Percentiles rank a stretch among this genome's conserved stretches.
Conservation (phyloP, 805 yeast species). For the Starmerella cellae region DNA sequence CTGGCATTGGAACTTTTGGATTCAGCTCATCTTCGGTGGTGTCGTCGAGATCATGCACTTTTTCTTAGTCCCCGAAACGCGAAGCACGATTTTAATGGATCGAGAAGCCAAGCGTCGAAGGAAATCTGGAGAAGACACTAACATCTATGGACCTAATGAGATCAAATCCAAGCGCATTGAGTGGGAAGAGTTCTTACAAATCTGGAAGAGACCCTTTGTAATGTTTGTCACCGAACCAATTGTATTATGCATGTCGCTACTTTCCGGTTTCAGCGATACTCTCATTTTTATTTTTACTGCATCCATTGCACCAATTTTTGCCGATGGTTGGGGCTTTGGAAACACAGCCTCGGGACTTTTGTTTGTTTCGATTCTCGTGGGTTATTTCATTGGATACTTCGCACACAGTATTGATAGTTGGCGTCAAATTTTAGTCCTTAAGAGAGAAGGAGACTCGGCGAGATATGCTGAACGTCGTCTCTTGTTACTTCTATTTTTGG, state of each 20-base stretch:
- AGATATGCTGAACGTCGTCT: constrained; percentile 20
- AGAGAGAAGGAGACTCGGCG: constrained; percentile 24
- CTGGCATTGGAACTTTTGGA: constrained; percentile 59
- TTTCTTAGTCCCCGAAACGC: constrained; percentile 30
- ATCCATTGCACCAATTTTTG: constrained; percentile 28
- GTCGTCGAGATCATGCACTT: constrained; percentile 31
- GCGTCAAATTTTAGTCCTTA: constrained; percentile 26
- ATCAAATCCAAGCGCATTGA: constrained; percentile 11
- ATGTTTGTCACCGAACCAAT: constrained; percentile 33
- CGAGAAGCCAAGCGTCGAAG: constrained; percentile 31
- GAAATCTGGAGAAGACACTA: constrained; percentile 26
- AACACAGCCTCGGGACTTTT: constrained; percentile 27
- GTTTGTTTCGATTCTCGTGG: constrained; percentile 29
- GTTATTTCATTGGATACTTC: constrained; percentile 29
- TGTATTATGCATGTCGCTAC: constrained; percentile 30
- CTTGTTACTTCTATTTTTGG: constrained; percentile 28
- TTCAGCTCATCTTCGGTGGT: constrained; percentile 43
- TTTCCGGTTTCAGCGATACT: constrained; percentile 33
- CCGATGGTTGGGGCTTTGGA: constrained; percentile 32
- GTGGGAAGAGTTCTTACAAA: constrained; percentile 4
- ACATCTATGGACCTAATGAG: constrained; percentile 29
- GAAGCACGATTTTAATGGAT: constrained; percentile 29
- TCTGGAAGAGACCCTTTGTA: constrained; percentile 32
- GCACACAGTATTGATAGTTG: constrained; percentile 28
- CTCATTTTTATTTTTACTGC: constrained; percentile 32